Evolutionary conservation across 2,329 filamentous ascomycete genomes (phyloP).

Genomic region (Fusarium secorum): DNA sequence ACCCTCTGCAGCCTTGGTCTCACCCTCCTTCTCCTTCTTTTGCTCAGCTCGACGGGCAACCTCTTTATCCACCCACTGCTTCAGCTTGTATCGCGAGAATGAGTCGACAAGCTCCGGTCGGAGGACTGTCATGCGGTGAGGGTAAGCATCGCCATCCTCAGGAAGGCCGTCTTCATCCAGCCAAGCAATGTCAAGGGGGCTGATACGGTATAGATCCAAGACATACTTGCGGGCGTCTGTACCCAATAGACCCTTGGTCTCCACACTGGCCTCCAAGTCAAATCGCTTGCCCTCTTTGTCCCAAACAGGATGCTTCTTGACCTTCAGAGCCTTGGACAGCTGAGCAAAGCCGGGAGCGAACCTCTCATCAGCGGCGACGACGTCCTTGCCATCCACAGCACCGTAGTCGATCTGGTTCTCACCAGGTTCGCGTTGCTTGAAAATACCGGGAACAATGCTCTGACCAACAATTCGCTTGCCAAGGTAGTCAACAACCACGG

Average conservation of each 20-base stretch:
- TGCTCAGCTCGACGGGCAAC: conserved; percentile 66
- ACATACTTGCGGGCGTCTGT: conserved; percentile 98
- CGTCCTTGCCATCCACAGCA: conserved; percentile 95
- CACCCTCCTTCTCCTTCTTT: conserved; percentile 39
- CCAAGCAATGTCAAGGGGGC: conserved; percentile 90
- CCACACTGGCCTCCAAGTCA: conserved; percentile 92
- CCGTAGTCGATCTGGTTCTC: conserved; percentile 99
- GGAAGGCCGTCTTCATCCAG: conserved; percentile 74
- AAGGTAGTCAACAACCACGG: conserved; percentile 94
- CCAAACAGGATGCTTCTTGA: conserved; percentile 97
- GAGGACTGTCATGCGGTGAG: conserved; percentile 95
- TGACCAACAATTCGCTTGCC: conserved; percentile 97
- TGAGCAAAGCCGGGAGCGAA: conserved; percentile 88
- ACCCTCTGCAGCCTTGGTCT: conserved; percentile 39
- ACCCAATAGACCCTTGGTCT: conserved; percentile 96
- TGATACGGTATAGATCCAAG: conserved; percentile 94
- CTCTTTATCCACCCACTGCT: conserved; percentile 85
- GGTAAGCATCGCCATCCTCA: conserved; percentile 67
- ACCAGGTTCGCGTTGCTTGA: conserved; percentile 96
- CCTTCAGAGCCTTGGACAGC: conserved; percentile 86
- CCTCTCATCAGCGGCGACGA: conserved; percentile 87
- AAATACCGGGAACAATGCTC: conserved; percentile 98
- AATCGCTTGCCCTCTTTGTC: conserved; percentile 93
- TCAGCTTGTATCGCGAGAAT: conserved; percentile 84
- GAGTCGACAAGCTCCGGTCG: conserved; percentile 89